Evolutionary conservation across 2,329 filamentous ascomycete species (phyloP).

Genomic region (Sclerotinia sclerotiorum): DNA sequence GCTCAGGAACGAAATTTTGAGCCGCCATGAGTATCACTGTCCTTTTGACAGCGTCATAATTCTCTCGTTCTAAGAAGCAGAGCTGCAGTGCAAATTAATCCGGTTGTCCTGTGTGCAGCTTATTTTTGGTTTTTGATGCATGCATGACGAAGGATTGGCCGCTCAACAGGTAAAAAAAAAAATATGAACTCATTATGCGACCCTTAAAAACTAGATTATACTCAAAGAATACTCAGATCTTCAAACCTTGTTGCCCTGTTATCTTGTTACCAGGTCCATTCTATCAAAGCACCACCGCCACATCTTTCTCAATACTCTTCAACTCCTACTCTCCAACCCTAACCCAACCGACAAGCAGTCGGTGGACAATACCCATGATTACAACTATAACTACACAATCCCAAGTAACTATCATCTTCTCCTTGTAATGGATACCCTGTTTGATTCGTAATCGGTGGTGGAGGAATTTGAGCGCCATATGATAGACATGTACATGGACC

Average conservation of each 20-base stretch:
- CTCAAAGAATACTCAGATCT: neutral
- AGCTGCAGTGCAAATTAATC: too few relatives aligned
- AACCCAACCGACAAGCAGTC: conserved; percentile 16
- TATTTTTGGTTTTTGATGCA: too few relatives aligned
- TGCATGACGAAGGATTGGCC: too few relatives aligned
- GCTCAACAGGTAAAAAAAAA: too few relatives aligned
- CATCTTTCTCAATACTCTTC: neutral
- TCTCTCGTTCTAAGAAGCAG: too few relatives aligned
- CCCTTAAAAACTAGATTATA: neutral
- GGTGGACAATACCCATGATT: conserved; percentile 45
- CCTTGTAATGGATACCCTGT: conserved; percentile 42
- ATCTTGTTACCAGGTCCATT: neutral
- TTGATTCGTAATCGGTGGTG: conserved; percentile 35
- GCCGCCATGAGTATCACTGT: too few relatives aligned
- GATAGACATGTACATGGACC: conserved; percentile 33
- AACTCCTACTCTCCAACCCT: neutral
- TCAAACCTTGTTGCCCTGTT: neutral
- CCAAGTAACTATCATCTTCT: conserved; percentile 43
- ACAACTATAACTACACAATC: conserved; percentile 49
- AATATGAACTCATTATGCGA: neutral
- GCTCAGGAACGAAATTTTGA: too few relatives aligned
- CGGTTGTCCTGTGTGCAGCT: too few relatives aligned
- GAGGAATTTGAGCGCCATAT: conserved; percentile 25
- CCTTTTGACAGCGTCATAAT: too few relatives aligned
- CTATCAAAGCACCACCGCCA: neutral